Conservation (phyloP, 331 rosid genomes). For the Saraca asoca region DNA sequence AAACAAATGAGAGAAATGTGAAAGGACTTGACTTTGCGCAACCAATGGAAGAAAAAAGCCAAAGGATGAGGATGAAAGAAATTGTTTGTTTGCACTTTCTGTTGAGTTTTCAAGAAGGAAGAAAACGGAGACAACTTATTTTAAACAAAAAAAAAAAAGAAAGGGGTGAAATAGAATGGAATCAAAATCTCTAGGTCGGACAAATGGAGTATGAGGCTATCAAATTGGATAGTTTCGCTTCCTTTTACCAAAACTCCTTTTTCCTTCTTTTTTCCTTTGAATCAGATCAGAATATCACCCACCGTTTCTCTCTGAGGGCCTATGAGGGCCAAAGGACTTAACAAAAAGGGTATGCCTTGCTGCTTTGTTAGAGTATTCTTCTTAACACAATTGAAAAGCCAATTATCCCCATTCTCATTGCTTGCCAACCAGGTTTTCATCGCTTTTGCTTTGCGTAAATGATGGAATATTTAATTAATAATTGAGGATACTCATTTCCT, state of each 20-base stretch:
- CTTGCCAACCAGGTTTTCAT: conserved; percentile 37
- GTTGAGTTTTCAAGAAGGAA: conserved; percentile 37
- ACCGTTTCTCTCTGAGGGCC: conserved; percentile 8
- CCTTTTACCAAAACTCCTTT: conserved; percentile 38
- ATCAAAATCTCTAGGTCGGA: conserved; percentile 63
- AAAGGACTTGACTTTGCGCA: conserved; percentile 43
- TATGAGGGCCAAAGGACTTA: neutral
- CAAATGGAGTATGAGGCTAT: conserved; percentile 61
- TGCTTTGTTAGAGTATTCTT: neutral
- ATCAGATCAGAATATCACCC: conserved; percentile 48
- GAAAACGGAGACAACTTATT: conserved; percentile 29
- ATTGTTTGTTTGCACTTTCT: conserved; percentile 53
- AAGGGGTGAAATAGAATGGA: conserved; percentile 49
- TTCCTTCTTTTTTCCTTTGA: conserved; percentile 29
- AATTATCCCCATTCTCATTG: conserved; percentile 35
- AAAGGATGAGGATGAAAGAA: conserved; percentile 40
- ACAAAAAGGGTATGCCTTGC: too few relatives aligned
- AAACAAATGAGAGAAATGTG: too few relatives aligned
- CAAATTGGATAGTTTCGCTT: conserved; percentile 30
- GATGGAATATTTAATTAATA: conserved; percentile 30
- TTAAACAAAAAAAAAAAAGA: conserved; percentile 7
- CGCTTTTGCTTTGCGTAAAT: conserved; percentile 17
- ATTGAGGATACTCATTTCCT: too few relatives aligned
- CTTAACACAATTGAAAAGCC: conserved; percentile 38
- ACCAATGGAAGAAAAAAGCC: conserved; percentile 31